Conservation (phyloP, 2,329 filamentous ascomycete genomes). For the Davidsoniella neocaledoniae region DNA sequence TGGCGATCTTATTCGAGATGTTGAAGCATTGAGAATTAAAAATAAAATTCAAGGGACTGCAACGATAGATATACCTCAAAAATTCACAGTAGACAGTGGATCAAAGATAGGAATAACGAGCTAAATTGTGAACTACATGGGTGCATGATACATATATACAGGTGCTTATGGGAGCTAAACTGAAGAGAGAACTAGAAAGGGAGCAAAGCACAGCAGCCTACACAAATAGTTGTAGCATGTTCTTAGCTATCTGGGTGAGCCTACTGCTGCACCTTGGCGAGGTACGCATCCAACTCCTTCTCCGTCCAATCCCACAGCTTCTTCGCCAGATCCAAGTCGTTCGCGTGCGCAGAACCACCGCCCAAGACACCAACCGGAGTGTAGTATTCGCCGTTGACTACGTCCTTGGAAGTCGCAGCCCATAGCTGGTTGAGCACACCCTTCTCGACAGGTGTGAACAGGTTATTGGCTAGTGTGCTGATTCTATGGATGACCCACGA, state of each 20-base stretch:
- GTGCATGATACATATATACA: background rate
- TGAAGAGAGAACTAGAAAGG: background rate
- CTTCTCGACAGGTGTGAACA: constrained; percentile 17
- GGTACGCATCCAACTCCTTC: constrained; percentile 16
- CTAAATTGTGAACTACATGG: too few relatives aligned
- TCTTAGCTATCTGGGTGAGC: too few relatives aligned
- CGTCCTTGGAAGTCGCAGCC: constrained; percentile 22
- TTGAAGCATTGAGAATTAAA: too few relatives aligned
- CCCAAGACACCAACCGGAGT: constrained; percentile 19
- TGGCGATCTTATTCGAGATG: too few relatives aligned
- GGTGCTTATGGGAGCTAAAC: background rate
- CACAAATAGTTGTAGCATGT: background rate
- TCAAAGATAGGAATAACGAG: too few relatives aligned
- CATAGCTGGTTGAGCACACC: constrained; percentile 28
- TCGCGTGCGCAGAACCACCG: constrained; percentile 14
- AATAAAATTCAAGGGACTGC: too few relatives aligned
- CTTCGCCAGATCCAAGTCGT: constrained; percentile 18
- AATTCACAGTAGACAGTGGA: too few relatives aligned
- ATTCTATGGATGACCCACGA: constrained; percentile 11
- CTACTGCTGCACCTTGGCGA: constrained; percentile 2
- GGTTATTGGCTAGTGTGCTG: constrained; percentile 11
- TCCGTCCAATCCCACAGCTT: constrained; percentile 23
- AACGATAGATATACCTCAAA: too few relatives aligned
- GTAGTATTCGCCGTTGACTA: constrained; percentile 20
- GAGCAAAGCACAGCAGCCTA: background rate